A percentile compares a stretch with the other conserved stretches of the same genome.
Conservation (phyloP, 2,329 filamentous ascomycete species). For the Mollisiaceae sp. region DNA sequence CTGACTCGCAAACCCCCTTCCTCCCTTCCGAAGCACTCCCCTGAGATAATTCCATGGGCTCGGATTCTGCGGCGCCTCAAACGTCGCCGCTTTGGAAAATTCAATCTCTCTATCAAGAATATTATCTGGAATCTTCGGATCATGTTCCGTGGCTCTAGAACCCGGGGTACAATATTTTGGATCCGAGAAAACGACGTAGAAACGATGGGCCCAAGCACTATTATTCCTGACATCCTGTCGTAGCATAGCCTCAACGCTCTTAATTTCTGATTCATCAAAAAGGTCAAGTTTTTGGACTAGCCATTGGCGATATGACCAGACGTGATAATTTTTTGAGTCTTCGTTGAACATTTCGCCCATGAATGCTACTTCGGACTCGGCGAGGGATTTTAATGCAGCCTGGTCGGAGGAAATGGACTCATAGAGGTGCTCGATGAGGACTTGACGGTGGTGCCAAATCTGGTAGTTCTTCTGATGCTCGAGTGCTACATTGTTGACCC, state of each 20-base stretch:
- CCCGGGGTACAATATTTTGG: conserved; percentile 55
- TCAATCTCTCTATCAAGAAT: conserved; percentile 76
- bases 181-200: conserved; percentile 84
- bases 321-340: conserved; percentile 97
- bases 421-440: conserved; percentile 65
- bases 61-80: conserved; percentile 87
- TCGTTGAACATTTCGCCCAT: conserved; percentile 79
- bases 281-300: conserved; percentile 68
- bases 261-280: conserved; percentile 68
- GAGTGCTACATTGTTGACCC: conserved; percentile 85
- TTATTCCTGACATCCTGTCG: conserved; percentile 89
- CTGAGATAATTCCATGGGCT: conserved; percentile 92
- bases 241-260: conserved; percentile 74
- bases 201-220: conserved; percentile 96
- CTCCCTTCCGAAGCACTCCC: conserved; percentile 74
- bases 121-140: conserved; percentile 62
- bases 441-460: conserved; percentile 83
- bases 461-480: conserved; percentile 97
- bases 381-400: conserved; percentile 61
- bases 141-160: conserved; percentile 56
- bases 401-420: conserved; percentile 63
- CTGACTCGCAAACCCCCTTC: conserved; percentile 52
- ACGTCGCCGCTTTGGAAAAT: conserved; percentile 75
- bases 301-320: conserved; percentile 92
- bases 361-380: conserved; percentile 73